A percentile compares a stretch with the other conserved stretches of the same genome.
These are phyloP conservation scores for Barbarea vulgaris DNA, from an alignment of 345 rosid genomes.

Conservation along the genomic window DNA sequence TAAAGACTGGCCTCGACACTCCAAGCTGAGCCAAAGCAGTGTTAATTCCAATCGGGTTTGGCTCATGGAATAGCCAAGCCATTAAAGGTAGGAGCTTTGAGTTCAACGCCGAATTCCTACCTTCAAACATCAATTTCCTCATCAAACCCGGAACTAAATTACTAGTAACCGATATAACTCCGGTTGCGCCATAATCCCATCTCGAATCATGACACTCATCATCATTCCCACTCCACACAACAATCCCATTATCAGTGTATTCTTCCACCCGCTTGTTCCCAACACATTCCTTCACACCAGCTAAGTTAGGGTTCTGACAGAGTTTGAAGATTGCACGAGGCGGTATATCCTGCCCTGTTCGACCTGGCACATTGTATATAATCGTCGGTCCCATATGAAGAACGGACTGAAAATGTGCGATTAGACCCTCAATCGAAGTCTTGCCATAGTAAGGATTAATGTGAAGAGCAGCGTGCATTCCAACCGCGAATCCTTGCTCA, in stretches of 20 bases:
- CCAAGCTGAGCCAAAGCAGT: slow-evolving; percentile 94
- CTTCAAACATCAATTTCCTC: slow-evolving; percentile 63
- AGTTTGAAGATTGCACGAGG: slow-evolving; percentile 56
- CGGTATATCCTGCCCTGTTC: slow-evolving; percentile 89
- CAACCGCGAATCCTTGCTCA: slow-evolving; percentile 93
- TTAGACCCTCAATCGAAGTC: slow-evolving; percentile 73
- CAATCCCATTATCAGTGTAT: slow-evolving; percentile 65
- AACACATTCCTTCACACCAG: slow-evolving; percentile 81
- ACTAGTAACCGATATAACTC: slow-evolving; percentile 83
- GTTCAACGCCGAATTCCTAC: slow-evolving; percentile 59
- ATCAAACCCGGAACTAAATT: slow-evolving; percentile 77
- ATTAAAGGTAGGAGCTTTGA: slow-evolving; percentile 71
- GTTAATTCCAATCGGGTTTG: slow-evolving; percentile 81
- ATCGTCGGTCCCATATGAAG: slow-evolving; percentile 88
- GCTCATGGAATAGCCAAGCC: slow-evolving; percentile 78
- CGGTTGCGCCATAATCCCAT: slow-evolving; percentile 78
- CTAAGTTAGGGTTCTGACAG: slow-evolving; percentile 64
- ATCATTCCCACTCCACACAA: slow-evolving; percentile 93
- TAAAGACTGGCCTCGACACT: slow-evolving; percentile 76
- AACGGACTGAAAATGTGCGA: slow-evolving; percentile 70
- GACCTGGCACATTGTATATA: slow-evolving; percentile 81
- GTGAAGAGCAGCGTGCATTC: slow-evolving; percentile 96
- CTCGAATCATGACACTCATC: slow-evolving; percentile 89
- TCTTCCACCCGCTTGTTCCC: slow-evolving; percentile 69
- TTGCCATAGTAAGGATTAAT: slow-evolving; percentile 96